phyloP scores from a whole-genome alignment of 257 asterid species.

The Nyctanthes arbortristis region DNA sequence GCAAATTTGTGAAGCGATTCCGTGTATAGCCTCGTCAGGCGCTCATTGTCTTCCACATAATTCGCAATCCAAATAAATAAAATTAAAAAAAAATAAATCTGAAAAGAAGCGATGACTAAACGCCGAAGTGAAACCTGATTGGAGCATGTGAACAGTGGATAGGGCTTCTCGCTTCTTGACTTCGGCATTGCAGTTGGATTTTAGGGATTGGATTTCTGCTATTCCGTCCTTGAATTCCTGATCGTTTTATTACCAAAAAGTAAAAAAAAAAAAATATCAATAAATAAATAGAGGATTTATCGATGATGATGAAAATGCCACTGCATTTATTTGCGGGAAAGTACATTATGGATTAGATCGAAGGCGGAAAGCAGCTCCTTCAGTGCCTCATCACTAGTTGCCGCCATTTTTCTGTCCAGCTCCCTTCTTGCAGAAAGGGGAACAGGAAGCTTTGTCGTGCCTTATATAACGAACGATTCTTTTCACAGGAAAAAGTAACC shows the following conservation, averaged over 20 bases:
- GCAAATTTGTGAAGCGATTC: constrained; percentile 29
- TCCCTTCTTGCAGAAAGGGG: too few species aligned
- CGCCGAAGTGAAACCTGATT: constrained; percentile 27
- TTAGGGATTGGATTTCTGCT: constrained; percentile 30
- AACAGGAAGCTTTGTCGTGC: too few species aligned
- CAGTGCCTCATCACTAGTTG: constrained; percentile 30
- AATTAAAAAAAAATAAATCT: not conserved
- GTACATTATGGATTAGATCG: constrained; percentile 38
- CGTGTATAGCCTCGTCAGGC: constrained; percentile 31
- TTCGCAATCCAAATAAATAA: not conserved
- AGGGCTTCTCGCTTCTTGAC: constrained; percentile 38
- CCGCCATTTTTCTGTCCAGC: too few species aligned
- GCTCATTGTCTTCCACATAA: constrained; percentile 33
- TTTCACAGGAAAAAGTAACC: too few species aligned
- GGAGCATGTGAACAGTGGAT: constrained; percentile 21
- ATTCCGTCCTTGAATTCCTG: constrained; percentile 30
- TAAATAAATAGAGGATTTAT: too few species aligned
- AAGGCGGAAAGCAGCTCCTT: constrained; percentile 32
- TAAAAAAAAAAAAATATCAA: too few species aligned
- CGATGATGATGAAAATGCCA: not conserved
- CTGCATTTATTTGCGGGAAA: not conserved
- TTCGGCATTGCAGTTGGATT: constrained; percentile 27
- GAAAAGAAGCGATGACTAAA: not conserved
- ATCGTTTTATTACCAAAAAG: not conserved
- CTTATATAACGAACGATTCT: too few species aligned